A percentile compares a stretch with the other conserved stretches of the same genome.
phyloP scores from a whole-genome alignment of 2,329 filamentous ascomycete genomes.

The Xylaria sp. region DNA sequence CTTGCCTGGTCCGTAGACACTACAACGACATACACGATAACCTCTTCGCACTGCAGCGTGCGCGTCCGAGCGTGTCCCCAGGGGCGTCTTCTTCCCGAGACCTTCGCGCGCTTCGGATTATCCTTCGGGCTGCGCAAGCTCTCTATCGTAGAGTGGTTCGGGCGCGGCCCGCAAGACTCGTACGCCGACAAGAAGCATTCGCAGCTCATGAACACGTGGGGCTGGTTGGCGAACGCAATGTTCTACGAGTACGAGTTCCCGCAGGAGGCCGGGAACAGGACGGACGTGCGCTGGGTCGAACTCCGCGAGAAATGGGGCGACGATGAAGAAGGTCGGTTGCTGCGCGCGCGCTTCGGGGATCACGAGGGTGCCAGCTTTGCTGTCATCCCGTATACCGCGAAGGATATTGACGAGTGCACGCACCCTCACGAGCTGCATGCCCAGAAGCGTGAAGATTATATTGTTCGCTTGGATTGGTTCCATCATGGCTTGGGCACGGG shows the following conservation, averaged over 20 bases:
- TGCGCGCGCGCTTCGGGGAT: slow-evolving; percentile 54
- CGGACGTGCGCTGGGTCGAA: slow-evolving; percentile 66
- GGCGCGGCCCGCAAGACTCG: slow-evolving; percentile 68
- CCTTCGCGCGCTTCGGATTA: slow-evolving; percentile 68
- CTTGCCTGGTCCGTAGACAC: slow-evolving; percentile 64
- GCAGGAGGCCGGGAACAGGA: slow-evolving; percentile 70
- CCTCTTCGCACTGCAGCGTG: slow-evolving; percentile 54
- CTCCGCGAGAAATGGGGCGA: slow-evolving; percentile 45
- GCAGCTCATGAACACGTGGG: slow-evolving; percentile 62
- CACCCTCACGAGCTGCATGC: slow-evolving; percentile 67
- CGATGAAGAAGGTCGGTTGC: slow-evolving; percentile 40
- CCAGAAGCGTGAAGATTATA: slow-evolving; percentile 54
- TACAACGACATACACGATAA: slow-evolving; percentile 61
- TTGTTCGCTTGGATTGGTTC: slow-evolving; percentile 64
- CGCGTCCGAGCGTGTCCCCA: slow-evolving; percentile 54
- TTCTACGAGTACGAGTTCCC: slow-evolving; percentile 70
- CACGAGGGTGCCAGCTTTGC: slow-evolving; percentile 60
- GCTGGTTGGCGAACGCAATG: slow-evolving; percentile 54
- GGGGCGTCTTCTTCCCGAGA: slow-evolving; percentile 57
- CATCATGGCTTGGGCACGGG: slow-evolving; percentile 69
- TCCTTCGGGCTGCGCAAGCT: slow-evolving; percentile 51
- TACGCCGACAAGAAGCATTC: slow-evolving; percentile 70
- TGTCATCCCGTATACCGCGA: slow-evolving; percentile 59
- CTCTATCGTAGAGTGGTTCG: slow-evolving; percentile 64
- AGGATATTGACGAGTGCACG: slow-evolving; percentile 57